Conservation (phyloP, 345 rosid species). For the Eucalyptus pumila region DNA sequence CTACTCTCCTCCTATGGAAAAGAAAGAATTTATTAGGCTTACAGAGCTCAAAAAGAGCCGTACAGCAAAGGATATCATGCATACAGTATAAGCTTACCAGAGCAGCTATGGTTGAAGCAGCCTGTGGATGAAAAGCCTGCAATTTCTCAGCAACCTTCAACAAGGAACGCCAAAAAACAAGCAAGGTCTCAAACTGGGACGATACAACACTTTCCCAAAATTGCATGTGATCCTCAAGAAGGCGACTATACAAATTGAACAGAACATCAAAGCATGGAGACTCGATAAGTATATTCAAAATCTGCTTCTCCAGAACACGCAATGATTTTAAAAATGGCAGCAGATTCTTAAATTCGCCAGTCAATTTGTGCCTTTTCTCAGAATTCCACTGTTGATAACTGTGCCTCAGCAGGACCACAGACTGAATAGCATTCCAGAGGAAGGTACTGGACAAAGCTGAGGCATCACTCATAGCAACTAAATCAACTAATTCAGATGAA, state of each 20-base stretch:
- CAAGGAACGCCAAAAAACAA: constrained; percentile 55
- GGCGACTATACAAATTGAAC: constrained; percentile 23
- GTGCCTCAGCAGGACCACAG: constrained; percentile 46
- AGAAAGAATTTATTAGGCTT: not conserved
- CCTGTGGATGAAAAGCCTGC: constrained; percentile 24
- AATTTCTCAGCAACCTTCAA: constrained; percentile 49
- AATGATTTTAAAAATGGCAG: constrained; percentile 46
- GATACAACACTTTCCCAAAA: constrained; percentile 57
- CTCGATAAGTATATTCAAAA: constrained; percentile 38
- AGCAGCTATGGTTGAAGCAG: constrained; percentile 23
- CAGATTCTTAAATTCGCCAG: constrained; percentile 17
- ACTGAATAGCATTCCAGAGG: constrained; percentile 45
- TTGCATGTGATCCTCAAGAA: constrained; percentile 53
- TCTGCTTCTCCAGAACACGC: constrained; percentile 38
- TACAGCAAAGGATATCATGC: not conserved
- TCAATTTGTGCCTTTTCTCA: constrained; percentile 26
- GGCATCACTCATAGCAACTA: constrained; percentile 16
- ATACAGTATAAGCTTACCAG: constrained; percentile 28
- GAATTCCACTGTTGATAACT: constrained; percentile 63
- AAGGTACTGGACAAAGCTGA: constrained; percentile 3
- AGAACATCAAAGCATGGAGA: constrained; percentile 35
- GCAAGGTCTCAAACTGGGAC: constrained; percentile 25
- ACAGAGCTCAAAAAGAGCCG: not conserved
- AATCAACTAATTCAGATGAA: constrained; percentile 50
- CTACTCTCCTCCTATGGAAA: constrained; percentile 32